Conservation (phyloP, 75 land plant species). For the Cupressus sempervirens region DNA sequence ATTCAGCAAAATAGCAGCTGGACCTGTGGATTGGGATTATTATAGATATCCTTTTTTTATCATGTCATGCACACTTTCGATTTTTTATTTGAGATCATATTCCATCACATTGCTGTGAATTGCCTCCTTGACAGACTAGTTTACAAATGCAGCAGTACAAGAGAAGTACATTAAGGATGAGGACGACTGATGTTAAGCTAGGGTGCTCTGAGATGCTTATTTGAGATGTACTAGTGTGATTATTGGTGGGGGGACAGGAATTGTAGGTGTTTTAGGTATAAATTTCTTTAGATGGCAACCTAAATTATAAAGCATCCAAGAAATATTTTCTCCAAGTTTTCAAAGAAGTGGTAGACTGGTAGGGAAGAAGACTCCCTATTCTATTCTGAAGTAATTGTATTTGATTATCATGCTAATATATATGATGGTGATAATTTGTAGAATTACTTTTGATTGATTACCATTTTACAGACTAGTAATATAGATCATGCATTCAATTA, state of each 20-base stretch:
- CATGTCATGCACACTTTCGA: not conserved
- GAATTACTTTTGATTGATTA: not conserved
- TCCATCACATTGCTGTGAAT: slow-evolving; percentile 2
- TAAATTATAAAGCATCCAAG: not conserved
- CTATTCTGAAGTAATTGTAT: not conserved
- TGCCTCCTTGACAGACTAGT: slow-evolving; percentile 37
- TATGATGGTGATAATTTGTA: not conserved
- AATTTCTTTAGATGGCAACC: not conserved
- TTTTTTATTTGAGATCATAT: slow-evolving; percentile 5
- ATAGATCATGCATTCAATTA: not conserved
- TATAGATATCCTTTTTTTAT: slow-evolving; percentile 86
- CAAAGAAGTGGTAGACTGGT: not conserved
- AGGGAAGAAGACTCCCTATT: not conserved
- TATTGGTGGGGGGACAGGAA: not conserved
- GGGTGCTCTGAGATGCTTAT: not conserved
- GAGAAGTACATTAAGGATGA: slow-evolving; percentile 90
- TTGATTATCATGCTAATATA: not conserved
- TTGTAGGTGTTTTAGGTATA: not conserved
- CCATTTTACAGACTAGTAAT: not conserved
- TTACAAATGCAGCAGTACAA: slow-evolving; percentile 85
- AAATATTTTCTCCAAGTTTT: not conserved
- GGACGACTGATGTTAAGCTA: slow-evolving; percentile 20
- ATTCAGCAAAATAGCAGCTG: slow-evolving; percentile 89
- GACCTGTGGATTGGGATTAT: slow-evolving; percentile 89
- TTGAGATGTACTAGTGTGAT: not conserved